Percentiles rank a stretch among this genome's conserved stretches.
Evolutionary conservation across 495 filamentous ascomycete genomes (phyloP).

Genomic region (Hypoxylon intermedium): DNA sequence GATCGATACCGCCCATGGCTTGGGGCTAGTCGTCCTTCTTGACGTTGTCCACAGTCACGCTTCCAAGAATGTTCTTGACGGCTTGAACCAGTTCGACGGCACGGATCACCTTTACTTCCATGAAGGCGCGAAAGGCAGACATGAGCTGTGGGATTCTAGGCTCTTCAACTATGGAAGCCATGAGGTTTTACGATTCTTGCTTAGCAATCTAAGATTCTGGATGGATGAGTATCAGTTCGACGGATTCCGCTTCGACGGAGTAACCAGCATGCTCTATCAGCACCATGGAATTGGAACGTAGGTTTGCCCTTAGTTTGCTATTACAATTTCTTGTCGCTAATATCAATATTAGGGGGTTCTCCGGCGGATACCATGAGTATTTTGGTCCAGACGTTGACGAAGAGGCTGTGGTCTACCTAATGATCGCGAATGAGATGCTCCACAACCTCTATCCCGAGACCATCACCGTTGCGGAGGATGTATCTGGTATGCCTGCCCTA

Average conservation of each 20-base stretch:
- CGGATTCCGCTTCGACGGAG: constrained; percentile 96
- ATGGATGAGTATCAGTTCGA: constrained; percentile 99
- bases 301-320: constrained; percentile 51
- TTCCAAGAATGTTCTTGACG: constrained; percentile 94
- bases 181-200: constrained; percentile 90
- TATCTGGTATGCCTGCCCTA: constrained; percentile 96
- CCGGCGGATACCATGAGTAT: constrained; percentile 98
- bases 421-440: constrained; percentile 96
- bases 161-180: constrained; percentile 97
- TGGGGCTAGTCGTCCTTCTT: constrained; percentile 90
- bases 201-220: constrained; percentile 97
- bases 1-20: constrained; percentile 89
- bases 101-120: constrained; percentile 97
- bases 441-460: constrained; percentile 83
- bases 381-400: constrained; percentile 93
- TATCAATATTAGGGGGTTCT: constrained; percentile 75
- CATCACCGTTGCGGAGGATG: constrained; percentile 95
- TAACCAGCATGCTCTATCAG: constrained; percentile 95
- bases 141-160: constrained; percentile 94
- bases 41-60: constrained; percentile 98
- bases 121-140: constrained; percentile 77
- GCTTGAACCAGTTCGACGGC: constrained; percentile 92
- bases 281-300: constrained; percentile 99
- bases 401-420: constrained; percentile 93
- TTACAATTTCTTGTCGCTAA: not conserved